Base-by-base conservation (phyloP, 345 rosid species). In the Ceriops decandra region DNA sequence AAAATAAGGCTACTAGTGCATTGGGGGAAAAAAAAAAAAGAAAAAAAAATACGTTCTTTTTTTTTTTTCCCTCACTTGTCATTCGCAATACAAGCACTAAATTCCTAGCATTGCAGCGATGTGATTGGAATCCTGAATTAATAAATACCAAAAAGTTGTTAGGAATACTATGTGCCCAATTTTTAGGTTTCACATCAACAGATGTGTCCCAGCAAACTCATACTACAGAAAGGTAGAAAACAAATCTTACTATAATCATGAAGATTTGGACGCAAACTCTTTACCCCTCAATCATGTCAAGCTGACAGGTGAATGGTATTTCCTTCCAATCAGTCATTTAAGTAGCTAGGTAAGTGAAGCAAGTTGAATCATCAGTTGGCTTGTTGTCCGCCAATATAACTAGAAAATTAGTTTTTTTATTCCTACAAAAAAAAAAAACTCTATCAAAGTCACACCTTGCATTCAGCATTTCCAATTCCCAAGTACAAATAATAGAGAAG, bases 321-420 rank as follows among this genome's bases (percentile, higher is more conserved):
- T 13, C 19, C 16, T 42, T 42, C 49, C 49, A 42, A 35, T 33
- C 42, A 33, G 17, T 31, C 21, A 20, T 27, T 58, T 22, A 52
- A 30, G 56, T 10, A 13, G 57, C 38, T 56, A 54, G 62, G 62
- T 24, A 17, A 57, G n/a, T 7, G 59, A 51, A 57, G 49, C 15
- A 42, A 42, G 16, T 56, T 67, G 22, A 17, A 67, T 56, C 52
- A 67, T 36, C 33, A 67, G 62, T 7, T 21, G 46, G 52, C 53
- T 38, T n/a, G 27, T 42, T 21, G 54, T 63, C 53, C 4, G 2
- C 24, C 66, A 62, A 62, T 52, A 7, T 13, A 3, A 20, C 15
- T 57, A 57, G 60, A 57, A 1, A 13, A 57, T 11, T 21, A 26
- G 9, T 33, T 33, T 5, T 33, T 6, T 32, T 32, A 5, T 32